Percentiles rank a stretch among this genome's conserved stretches.
phyloP scores from a whole-genome alignment of 2,329 filamentous ascomycete genomes.

The Torrubiella hemipterigena region DNA sequence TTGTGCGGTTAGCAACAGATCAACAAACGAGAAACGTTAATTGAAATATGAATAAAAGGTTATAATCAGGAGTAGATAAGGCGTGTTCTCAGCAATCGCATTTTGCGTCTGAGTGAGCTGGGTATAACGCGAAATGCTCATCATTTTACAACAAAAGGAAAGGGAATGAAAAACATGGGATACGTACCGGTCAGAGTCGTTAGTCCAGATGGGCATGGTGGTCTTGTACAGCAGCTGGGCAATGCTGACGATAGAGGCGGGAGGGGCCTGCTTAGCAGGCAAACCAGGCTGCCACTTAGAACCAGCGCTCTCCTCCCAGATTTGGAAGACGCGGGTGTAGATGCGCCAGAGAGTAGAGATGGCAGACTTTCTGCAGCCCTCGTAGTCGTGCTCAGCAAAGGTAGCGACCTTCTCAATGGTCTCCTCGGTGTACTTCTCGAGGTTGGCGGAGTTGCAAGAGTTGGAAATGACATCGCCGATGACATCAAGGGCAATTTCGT shows the following conservation, averaged over 20 bases:
- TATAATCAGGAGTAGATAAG: constrained; percentile 26
- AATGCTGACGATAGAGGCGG: constrained; percentile 69
- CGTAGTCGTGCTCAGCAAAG: constrained; percentile 79
- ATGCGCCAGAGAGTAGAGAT: constrained; percentile 87
- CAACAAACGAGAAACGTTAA: constrained; percentile 5
- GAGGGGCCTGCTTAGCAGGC: constrained; percentile 69
- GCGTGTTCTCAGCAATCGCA: constrained; percentile 82
- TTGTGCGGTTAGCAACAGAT: constrained; percentile 26
- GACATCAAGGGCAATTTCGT: constrained; percentile 93
- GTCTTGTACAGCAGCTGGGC: constrained; percentile 75
- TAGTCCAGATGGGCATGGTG: constrained; percentile 75
- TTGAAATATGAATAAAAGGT: constrained; percentile 13
- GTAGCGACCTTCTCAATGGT: constrained; percentile 71
- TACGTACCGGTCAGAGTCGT: constrained; percentile 88
- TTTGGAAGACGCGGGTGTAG: constrained; percentile 80
- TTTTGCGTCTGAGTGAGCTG: constrained; percentile 98
- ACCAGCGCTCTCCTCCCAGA: constrained; percentile 63
- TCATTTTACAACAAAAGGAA: constrained; percentile 43
- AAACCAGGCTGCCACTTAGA: constrained; percentile 85
- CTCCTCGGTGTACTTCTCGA: constrained; percentile 76
- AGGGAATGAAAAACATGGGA: constrained; percentile 9
- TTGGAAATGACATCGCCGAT: constrained; percentile 85
- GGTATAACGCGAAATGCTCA: constrained; percentile 89
- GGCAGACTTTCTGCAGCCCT: constrained; percentile 86
- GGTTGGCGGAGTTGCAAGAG: constrained; percentile 61